phyloP scores from a whole-genome alignment of 2,329 filamentous ascomycete genomes.

The Venturia oleaginea region DNA sequence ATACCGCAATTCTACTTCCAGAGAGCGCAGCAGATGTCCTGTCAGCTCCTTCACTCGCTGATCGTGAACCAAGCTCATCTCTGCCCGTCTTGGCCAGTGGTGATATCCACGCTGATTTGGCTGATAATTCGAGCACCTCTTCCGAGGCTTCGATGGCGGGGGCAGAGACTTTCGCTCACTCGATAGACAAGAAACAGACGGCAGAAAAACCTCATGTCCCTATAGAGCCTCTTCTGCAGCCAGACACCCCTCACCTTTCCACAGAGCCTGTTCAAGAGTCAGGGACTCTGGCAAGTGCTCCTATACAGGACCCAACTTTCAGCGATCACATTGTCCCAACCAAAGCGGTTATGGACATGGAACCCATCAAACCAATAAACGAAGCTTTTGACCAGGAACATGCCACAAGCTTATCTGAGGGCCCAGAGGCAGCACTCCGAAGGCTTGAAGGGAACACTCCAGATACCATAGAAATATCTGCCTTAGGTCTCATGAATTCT shows the following conservation, averaged over 20 bases:
- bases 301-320: not conserved
- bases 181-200: no score
- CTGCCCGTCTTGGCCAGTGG: not conserved
- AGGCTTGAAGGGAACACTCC: not conserved
- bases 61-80: not conserved
- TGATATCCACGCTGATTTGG: not conserved
- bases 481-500: not conserved
- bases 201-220: no score
- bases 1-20: not conserved
- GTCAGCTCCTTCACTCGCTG: not conserved
- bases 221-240: not conserved
- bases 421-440: not conserved
- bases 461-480: not conserved
- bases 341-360: not conserved
- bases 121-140: not conserved
- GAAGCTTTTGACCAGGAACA: not conserved
- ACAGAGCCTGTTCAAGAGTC: not conserved
- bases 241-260: not conserved
- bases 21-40: not conserved
- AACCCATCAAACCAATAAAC: not conserved
- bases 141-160: not conserved
- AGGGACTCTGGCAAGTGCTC: not conserved
- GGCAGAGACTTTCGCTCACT: no score
- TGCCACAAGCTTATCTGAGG: not conserved
- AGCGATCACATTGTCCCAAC: not conserved